phyloP scores from a whole-genome alignment of 2,329 filamentous ascomycete species.

The Clarireedia homoeocarpa region DNA sequence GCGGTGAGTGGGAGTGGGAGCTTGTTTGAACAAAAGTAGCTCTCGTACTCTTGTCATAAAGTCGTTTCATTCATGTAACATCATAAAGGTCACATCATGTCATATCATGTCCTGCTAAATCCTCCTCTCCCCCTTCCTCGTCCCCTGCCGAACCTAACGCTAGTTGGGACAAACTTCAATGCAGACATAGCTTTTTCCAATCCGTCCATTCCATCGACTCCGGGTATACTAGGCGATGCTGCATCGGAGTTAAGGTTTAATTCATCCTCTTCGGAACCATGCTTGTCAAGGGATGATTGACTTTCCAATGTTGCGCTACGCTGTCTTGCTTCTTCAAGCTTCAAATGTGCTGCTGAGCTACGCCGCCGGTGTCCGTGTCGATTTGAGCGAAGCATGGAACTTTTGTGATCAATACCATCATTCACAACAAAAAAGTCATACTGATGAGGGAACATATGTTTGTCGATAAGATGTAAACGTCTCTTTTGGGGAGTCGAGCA shows the following conservation, averaged over 20 bases:
- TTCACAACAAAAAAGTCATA: slow-evolving; percentile 86
- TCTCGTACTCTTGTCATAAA: not conserved
- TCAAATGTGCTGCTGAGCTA: slow-evolving; percentile 35
- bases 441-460: slow-evolving; percentile 82
- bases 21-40: no score
- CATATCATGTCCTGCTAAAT: slow-evolving; percentile 24
- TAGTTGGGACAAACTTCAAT: slow-evolving; percentile 62
- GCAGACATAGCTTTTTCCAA: slow-evolving; percentile 62
- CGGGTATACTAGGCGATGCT: not conserved
- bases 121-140: slow-evolving; percentile 24
- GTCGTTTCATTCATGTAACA: not conserved
- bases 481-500: slow-evolving; percentile 80
- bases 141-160: slow-evolving; percentile 51
- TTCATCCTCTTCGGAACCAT: not conserved
- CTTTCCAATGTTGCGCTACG: slow-evolving; percentile 13
- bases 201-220: slow-evolving; percentile 44
- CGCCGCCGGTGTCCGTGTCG: slow-evolving; percentile 41
- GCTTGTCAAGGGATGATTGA: not conserved
- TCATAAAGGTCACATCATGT: not conserved
- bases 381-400: slow-evolving; percentile 64
- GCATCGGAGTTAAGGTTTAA: not conserved
- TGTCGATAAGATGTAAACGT: slow-evolving; percentile 83
- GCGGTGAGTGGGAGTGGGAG: no score
- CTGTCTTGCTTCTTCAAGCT: slow-evolving; percentile 17
- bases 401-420: slow-evolving; percentile 79